Conservation (phyloP, 768 basidiomycete species). For the Trichaptum fuscoviolaceum region DNA sequence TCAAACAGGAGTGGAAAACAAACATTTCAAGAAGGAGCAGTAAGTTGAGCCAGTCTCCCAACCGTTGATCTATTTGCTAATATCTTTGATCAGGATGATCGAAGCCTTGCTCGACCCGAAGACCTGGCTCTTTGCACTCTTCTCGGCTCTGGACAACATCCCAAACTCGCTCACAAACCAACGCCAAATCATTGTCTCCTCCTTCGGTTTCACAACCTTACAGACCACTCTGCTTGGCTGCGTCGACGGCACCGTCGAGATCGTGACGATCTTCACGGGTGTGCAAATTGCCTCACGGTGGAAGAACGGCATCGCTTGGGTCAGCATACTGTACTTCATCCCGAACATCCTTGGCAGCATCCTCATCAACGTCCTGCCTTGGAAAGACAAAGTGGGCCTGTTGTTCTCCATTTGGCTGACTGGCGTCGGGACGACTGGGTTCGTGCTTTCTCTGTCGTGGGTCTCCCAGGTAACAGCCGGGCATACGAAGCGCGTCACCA, state of each 20-base stretch:
- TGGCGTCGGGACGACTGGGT: slow-evolving; percentile 55
- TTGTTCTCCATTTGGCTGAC: slow-evolving; percentile 52
- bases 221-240: slow-evolving; percentile 68
- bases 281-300: slow-evolving; percentile 52
- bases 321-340: slow-evolving; percentile 53
- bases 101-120: slow-evolving; percentile 67
- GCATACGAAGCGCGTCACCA: slow-evolving; percentile 66
- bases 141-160: slow-evolving; percentile 54
- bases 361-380: slow-evolving; percentile 60
- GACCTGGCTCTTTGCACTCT: slow-evolving; percentile 73
- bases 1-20: slow-evolving; percentile 80
- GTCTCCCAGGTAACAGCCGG: slow-evolving; percentile 60
- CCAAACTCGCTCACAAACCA: slow-evolving; percentile 69
- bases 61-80: neutral
- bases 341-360: slow-evolving; percentile 62
- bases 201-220: slow-evolving; percentile 58
- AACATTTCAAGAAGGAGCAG: slow-evolving; percentile 77
- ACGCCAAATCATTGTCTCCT: slow-evolving; percentile 54
- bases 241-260: slow-evolving; percentile 60
- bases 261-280: slow-evolving; percentile 65
- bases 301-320: slow-evolving; percentile 56
- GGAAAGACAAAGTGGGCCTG: slow-evolving; percentile 59
- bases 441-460: slow-evolving; percentile 61
- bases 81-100: slow-evolving; percentile 42
- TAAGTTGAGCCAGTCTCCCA: slow-evolving; percentile 26